Evolutionary conservation across 2,329 filamentous ascomycete genomes (phyloP).

Genomic region (Pezicula neosporulosa): DNA sequence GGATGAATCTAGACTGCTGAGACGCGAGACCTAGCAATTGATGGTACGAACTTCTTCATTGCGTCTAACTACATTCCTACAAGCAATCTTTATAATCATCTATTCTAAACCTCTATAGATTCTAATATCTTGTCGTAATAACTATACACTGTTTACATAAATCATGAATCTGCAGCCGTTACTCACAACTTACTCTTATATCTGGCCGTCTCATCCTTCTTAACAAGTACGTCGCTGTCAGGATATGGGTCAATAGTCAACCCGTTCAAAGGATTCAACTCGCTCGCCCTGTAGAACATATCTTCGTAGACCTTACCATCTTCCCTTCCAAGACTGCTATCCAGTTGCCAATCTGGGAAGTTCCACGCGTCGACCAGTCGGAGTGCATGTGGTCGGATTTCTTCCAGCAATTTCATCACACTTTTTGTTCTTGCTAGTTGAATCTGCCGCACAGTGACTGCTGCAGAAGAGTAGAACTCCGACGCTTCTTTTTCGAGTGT

Average conservation of each 20-base stretch:
- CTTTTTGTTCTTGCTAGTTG: conserved; percentile 62
- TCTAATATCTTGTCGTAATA: no score
- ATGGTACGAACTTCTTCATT: no score
- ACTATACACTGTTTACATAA: conserved; percentile 8
- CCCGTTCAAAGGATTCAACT: conserved; percentile 71
- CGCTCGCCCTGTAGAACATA: conserved; percentile 67
- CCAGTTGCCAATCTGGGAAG: conserved; percentile 76
- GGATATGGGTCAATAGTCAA: conserved; percentile 72
- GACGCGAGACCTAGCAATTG: no score
- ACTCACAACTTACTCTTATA: conserved; percentile 48
- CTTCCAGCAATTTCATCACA: conserved; percentile 66
- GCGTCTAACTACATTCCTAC: no score
- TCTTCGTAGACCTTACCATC: conserved; percentile 79
- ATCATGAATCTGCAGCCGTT: background rate
- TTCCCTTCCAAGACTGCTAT: conserved; percentile 64
- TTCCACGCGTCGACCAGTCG: conserved; percentile 71
- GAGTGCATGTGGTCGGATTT: conserved; percentile 71
- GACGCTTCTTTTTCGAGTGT: conserved; percentile 66
- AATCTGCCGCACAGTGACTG: conserved; percentile 70
- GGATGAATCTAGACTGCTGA: no score
- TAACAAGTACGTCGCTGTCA: conserved; percentile 56
- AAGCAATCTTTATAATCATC: no score
- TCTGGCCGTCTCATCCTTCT: conserved; percentile 46
- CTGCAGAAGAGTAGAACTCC: conserved; percentile 69
- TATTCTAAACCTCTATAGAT: no score